Evolutionary conservation across 1,139 yeast species (phyloP).

Genomic region (Pichia sp.): DNA sequence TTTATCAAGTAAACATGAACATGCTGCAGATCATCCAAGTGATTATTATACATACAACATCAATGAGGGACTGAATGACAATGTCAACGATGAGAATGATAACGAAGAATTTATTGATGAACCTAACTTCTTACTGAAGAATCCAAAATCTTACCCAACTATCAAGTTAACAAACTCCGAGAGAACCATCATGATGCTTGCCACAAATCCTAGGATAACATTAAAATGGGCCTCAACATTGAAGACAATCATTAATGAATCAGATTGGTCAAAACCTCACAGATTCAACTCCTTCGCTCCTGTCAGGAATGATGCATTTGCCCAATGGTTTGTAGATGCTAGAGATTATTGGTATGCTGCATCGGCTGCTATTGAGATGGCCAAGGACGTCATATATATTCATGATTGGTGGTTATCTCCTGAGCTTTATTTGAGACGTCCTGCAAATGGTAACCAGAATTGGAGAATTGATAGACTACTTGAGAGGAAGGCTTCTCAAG

Average conservation of each 20-base stretch:
- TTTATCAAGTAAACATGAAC: conserved; percentile 14
- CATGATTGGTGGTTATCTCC: conserved; percentile 99
- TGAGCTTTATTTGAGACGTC: conserved; percentile 84
- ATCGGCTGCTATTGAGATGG: conserved; percentile 87
- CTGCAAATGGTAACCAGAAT: conserved; percentile 91
- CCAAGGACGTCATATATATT: conserved; percentile 86
- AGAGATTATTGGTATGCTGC: conserved; percentile 97
- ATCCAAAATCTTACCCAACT: conserved; percentile 35
- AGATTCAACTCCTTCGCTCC: conserved; percentile 94
- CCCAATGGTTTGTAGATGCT: conserved; percentile 97
- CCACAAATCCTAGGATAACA: conserved; percentile 65
- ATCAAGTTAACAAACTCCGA: conserved; percentile 76
- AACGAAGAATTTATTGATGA: conserved; percentile 16
- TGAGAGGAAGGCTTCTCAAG: conserved; percentile 87
- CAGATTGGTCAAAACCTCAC: conserved; percentile 66
- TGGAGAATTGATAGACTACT: conserved; percentile 87
- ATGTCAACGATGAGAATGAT: conserved; percentile 32
- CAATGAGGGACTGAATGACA: conserved; percentile 23
- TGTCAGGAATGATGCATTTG: conserved; percentile 71
- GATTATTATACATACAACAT: too few species aligned
- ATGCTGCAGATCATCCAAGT: conserved; percentile 10
- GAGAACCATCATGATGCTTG: conserved; percentile 66
- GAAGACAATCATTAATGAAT: conserved; percentile 55
- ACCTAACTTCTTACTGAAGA: conserved; percentile 12
- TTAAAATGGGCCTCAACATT: conserved; percentile 74